Evolutionary conservation across 2,329 filamentous ascomycete genomes (phyloP), one percentile per base, ranked within the genome.

Genomic region (Trichoderma koningiopsis): DNA sequence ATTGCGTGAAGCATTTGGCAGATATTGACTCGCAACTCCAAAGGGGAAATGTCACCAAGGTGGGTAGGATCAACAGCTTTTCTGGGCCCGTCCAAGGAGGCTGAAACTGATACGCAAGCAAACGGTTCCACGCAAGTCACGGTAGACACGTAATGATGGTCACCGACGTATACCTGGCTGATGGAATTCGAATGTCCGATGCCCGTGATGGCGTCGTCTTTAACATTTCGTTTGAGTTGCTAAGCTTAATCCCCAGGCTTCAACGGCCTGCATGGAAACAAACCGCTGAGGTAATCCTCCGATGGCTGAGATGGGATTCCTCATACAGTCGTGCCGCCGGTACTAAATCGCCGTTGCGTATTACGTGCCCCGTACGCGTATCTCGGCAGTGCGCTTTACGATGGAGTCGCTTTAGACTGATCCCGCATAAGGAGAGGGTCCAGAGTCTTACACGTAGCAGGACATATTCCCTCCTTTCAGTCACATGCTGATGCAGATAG

Each of bases 291-390:
- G 19, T n/a, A n/a, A 47, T 22, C 8, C 43, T 47, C 19, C 8
- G 5, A 47, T 19, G 43, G 43, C 43, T 47, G 43, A 10, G n/a
- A 10, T 6, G 24, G 40, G 47, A 49, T 22, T 24, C n/a, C 47
- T 49, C 10, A 37, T 37, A 60, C 4, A 31, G 27, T 27, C 16
- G 29, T 24, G 35, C 33, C 11, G 33, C 33, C 24, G 22, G 8
- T 47, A 27, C 47, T 49, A 24, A 60, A 47, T 16, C 16, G 13
- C n/a, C 40, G 31, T 11, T n/a, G 27, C 43, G 43, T 24, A 49
- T 49, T 49, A 35, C 33, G 37, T 40, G 16, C 37, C 16, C n/a
- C 10, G 47, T 60, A 68, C 57, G 56, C 56, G 62, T 57, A 66
- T 66, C 53, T 66, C 47, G 62, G 37, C 62, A 66, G 37, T 66